Base-by-base conservation (phyloP, 352 stramenopile species). In the Pythium guiyangense region DNA sequence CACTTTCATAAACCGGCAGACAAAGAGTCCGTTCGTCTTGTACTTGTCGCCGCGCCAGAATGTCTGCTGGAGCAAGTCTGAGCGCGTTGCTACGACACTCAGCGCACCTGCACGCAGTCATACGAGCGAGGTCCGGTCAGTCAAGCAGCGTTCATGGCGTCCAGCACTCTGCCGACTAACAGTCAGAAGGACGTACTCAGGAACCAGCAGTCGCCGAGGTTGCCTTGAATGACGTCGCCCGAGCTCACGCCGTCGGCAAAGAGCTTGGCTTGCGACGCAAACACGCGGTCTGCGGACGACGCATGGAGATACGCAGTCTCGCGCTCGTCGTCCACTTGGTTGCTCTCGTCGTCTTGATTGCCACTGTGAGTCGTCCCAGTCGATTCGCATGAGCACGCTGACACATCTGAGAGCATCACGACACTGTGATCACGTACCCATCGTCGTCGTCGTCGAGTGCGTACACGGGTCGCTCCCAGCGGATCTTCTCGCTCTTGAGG, bases 1-100 rank as follows among this genome's bases (percentile, higher is more conserved):
- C 31, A 91, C 82, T 73, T 97, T 97, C 84, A 96, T 96, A 53
- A 97, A 97, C 31, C 75, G 79, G 63, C 87, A 97, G n/a, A 97
- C 71, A 49, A 93, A 94, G 3, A 97, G 46, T 3, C 88, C 90
- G 49, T 82, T 93, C 9, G 79, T 54, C 29, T 91, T 90, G 66
- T 78, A 75, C 47, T 82, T 71, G 47, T 92, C 77, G 2, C 67
- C 68, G 57, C 67, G 63, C 82, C 84, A 97, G 46, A 97, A 95
- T 0, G 71, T 79, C 59, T 95, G 77, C 14, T 89, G 71, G 1
- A 97, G 66, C 44, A 96, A 49, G 39, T 96, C 84, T 0, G 73
- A 73, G 17, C 87, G 66, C 2, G 87, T 95, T 2, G 90, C 91
- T 14, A 97, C 73, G 11, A 96, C 87, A 55, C 76, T 92, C 20